phyloP scores from a whole-genome alignment of 2,329 filamentous ascomycete genomes.

The Cadophora sp. region DNA sequence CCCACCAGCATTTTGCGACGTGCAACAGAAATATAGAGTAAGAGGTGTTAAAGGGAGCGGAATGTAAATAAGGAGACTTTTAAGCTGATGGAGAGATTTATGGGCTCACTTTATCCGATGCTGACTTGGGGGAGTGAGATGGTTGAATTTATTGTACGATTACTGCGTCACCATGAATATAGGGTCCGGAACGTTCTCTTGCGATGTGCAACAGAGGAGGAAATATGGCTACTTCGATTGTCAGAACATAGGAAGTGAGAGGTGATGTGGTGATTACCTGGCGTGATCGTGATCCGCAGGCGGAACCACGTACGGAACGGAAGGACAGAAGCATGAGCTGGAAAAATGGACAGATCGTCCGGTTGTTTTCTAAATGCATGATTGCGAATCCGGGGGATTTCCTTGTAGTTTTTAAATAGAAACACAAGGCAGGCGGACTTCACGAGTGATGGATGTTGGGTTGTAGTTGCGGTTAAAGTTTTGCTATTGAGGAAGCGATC shows the following conservation, averaged over 20 bases:
- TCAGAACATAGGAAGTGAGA: not conserved
- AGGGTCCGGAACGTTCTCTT: slow-evolving; percentile 5
- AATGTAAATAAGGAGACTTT: not conserved
- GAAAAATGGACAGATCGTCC: not conserved
- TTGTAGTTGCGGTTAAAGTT: too few species aligned
- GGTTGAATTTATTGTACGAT: not conserved
- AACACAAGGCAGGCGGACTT: not conserved
- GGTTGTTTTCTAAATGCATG: not conserved
- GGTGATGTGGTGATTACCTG: not conserved
- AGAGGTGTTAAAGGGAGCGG: not conserved
- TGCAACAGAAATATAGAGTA: not conserved
- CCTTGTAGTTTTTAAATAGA: slow-evolving; percentile 2
- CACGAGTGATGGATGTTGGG: not conserved
- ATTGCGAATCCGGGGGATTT: not conserved
- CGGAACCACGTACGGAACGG: not conserved
- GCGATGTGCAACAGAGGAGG: slow-evolving; percentile 7
- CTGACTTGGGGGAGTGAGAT: not conserved
- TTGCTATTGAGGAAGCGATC: not conserved
- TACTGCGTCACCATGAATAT: too few species aligned
- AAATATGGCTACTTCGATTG: not conserved
- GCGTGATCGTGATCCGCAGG: not conserved
- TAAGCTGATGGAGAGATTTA: slow-evolving; percentile 2
- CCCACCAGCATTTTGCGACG: not conserved
- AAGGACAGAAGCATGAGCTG: not conserved
- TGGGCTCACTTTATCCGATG: not conserved